A percentile compares a stretch with the other conserved stretches of the same genome.
Evolutionary conservation across 2,329 filamentous ascomycete genomes (phyloP).

Genomic region (Paecilomyces formosus): DNA sequence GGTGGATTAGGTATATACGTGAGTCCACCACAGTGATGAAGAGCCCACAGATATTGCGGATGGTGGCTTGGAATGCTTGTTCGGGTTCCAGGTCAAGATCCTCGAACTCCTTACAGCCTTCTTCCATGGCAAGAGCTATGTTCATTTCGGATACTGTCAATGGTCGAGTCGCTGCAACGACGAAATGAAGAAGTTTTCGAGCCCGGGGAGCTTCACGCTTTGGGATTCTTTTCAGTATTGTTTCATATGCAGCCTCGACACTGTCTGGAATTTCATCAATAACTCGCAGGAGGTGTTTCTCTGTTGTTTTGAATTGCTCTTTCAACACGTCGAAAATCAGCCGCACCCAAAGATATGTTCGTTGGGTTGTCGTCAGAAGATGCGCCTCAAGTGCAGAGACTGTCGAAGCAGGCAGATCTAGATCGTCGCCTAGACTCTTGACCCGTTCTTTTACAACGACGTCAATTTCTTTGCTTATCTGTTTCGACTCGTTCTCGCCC

Average conservation of each 20-base stretch:
- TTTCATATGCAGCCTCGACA: slow-evolving; percentile 24
- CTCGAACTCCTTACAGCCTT: slow-evolving; percentile 3
- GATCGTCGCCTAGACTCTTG: slow-evolving; percentile 7
- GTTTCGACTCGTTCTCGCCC: slow-evolving; percentile 12
- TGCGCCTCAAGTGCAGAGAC: slow-evolving; percentile 11
- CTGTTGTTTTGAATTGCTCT: slow-evolving; percentile 4
- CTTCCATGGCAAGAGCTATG: slow-evolving; percentile 10
- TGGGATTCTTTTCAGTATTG: slow-evolving; percentile 23
- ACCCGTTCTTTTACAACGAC: slow-evolving; percentile 14
- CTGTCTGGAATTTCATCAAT: slow-evolving; percentile 14
- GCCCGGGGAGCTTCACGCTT: slow-evolving; percentile 13
- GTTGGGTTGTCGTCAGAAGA: slow-evolving; percentile 21
- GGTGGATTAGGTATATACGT: slow-evolving; percentile 32
- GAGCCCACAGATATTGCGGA: slow-evolving; percentile 27
- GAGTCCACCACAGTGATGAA: slow-evolving; percentile 27
- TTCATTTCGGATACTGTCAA: slow-evolving; percentile 27
- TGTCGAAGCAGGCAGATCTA: slow-evolving; percentile 9
- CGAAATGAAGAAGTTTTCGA: slow-evolving; percentile 25
- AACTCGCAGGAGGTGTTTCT: slow-evolving; percentile 10
- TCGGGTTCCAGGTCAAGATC: slow-evolving; percentile 8
- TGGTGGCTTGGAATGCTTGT: slow-evolving; percentile 5
- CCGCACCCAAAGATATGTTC: slow-evolving; percentile 36
- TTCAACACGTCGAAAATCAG: slow-evolving; percentile 26
- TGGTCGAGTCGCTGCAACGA: slow-evolving; percentile 26
- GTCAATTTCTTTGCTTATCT: slow-evolving; percentile 16